Base-by-base conservation (phyloP, 2,329 filamentous ascomycete genomes). In the Claviceps sp. region DNA sequence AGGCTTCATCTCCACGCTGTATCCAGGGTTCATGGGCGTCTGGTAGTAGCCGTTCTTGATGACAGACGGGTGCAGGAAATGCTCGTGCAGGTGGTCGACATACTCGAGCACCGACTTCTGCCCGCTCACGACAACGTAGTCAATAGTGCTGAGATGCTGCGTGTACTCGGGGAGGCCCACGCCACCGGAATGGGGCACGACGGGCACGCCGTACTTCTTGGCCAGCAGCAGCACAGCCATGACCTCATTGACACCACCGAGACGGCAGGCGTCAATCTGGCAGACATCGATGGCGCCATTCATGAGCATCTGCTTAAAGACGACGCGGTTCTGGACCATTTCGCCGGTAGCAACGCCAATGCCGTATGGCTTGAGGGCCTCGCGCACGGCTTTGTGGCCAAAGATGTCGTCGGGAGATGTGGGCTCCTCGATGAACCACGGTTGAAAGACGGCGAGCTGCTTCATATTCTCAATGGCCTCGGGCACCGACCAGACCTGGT, bases 341-440 rank as follows among this genome's bases (percentile, higher is more conserved):
- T 95, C 89, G 56, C 89, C 89, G 0, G 89, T 95, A 7, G 89
- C 89, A 5, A 95, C 89, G 54, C 87, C 87, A 60, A 95, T 88
- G 53, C 79, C 79, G 63, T 81, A 74, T 0, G 85, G 82, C 60
- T 78, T 77, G 11, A 95, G 81, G 4, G 88, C 88, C 55, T 91
- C 84, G 50, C 86, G 82, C 61, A 95, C 82, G 3, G 86, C 84
- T 63, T 86, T 87, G 76, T 95, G 89, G 54, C 89, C 89, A 52
- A 93, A 81, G 54, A 95, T 82, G 65, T 95, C 89, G 63, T 95
- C 89, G 13, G 89, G 89, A 22, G 83, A 88, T 14, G 89, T 95
- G 2, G 89, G 89, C 75, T 95, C 89, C 72, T 95, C 89, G 64
- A 95, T 95, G 72, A 95, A 95, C 86, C 88, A 93, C 30, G 86